These are phyloP conservation scores for Penicillium roqueforti DNA, from an alignment of 495 filamentous ascomycete genomes.

Conservation along the genomic window DNA sequence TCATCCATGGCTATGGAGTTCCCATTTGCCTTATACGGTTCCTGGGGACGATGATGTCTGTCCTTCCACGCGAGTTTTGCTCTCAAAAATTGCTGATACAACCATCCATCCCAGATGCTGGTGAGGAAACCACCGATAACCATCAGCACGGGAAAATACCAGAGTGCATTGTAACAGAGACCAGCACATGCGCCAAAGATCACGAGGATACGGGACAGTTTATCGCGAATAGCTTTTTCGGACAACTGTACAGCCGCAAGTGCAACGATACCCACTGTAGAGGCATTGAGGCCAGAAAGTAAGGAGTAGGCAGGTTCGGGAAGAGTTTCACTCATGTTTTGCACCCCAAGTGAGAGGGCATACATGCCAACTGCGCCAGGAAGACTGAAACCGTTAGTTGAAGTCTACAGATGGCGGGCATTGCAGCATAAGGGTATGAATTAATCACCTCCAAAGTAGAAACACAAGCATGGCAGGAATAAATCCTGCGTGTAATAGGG, in stretches of 20 bases:
- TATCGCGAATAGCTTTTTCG: not conserved
- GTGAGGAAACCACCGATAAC: not conserved
- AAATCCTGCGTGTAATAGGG: not conserved
- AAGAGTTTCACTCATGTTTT: not conserved
- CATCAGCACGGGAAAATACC: not conserved
- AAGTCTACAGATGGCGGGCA: not conserved
- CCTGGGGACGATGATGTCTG: not conserved
- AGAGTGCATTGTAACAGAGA: not conserved
- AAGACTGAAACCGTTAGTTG: not conserved
- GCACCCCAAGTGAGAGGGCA: not conserved
- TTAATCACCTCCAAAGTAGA: not conserved
- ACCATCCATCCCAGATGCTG: not conserved
- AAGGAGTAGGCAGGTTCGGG: not conserved
- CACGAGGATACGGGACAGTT: not conserved
- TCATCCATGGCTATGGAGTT: not conserved
- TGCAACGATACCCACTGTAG: not conserved
- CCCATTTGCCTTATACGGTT: not conserved
- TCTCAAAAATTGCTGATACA: not conserved
- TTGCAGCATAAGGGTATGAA: not conserved
- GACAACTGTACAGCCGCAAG: not conserved
- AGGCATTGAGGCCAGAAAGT: not conserved
- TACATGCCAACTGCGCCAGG: not conserved
- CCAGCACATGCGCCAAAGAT: not conserved
- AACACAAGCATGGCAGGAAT: not conserved
- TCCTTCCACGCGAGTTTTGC: not conserved